phyloP scores from a whole-genome alignment of 306 rosid genomes.

The Adenanthera pavonina region DNA sequence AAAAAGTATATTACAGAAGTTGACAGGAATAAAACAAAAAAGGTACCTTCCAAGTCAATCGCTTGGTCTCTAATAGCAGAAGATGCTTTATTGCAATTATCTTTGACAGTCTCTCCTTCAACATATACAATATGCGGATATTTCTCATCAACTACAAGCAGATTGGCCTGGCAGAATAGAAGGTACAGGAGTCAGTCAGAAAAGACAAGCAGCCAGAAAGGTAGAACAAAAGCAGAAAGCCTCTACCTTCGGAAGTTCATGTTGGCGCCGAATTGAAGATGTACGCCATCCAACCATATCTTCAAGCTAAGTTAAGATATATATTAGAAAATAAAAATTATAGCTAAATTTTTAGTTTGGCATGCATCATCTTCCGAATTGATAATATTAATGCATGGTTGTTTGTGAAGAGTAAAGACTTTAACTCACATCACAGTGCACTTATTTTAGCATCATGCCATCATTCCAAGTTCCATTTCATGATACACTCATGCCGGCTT shows the following conservation, averaged over 20 bases:
- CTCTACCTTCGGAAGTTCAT: slow-evolving; percentile 91
- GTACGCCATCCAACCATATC: slow-evolving; percentile 99
- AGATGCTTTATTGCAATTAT: slow-evolving; percentile 37
- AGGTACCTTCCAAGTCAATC: slow-evolving; percentile 76
- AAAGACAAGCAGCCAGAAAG: slow-evolving; percentile 32
- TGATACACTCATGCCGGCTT: slow-evolving; percentile 25
- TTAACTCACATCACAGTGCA: background rate
- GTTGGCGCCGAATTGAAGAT: slow-evolving; percentile 94
- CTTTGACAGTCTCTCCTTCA: slow-evolving; percentile 53
- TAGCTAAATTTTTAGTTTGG: slow-evolving; percentile 31
- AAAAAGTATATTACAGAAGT: background rate
- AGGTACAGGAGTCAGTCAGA: slow-evolving; percentile 29
- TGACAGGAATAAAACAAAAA: background rate
- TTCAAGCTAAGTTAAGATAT: slow-evolving; percentile 64
- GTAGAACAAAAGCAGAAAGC: slow-evolving; percentile 26
- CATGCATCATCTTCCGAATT: slow-evolving; percentile 7
- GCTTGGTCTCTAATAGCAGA: slow-evolving; percentile 45
- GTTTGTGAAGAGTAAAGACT: background rate
- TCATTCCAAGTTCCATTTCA: background rate
- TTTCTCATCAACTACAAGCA: slow-evolving; percentile 64
- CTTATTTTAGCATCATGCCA: background rate
- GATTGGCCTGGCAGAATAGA: slow-evolving; percentile 66
- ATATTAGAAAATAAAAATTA: slow-evolving; percentile 16
- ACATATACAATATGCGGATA: slow-evolving; percentile 81
- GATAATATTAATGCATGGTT: background rate